Percentiles rank a stretch among this genome's conserved stretches.
Evolutionary conservation across 2,329 filamentous ascomycete genomes (phyloP).

Genomic region (Aureobasidium sp.): DNA sequence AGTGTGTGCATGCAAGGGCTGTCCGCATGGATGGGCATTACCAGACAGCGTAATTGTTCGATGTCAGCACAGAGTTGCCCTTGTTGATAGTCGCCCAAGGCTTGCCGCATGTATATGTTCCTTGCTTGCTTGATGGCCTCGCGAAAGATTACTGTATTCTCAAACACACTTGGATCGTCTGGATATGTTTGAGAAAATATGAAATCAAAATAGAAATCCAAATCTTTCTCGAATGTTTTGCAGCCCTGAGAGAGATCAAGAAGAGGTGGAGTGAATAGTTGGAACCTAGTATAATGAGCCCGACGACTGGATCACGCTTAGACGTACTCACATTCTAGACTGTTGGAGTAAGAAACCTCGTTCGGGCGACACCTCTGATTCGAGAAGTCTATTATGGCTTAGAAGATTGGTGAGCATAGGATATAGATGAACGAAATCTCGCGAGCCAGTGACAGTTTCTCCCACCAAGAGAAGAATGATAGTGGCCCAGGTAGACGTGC

Average conservation of each 20-base stretch:
- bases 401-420: conserved; percentile 32
- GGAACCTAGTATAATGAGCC: background rate
- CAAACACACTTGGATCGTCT: background rate
- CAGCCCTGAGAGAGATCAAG: conserved; percentile 7
- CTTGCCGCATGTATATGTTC: conserved; percentile 1
- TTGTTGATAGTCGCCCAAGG: background rate
- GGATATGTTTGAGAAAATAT: background rate
- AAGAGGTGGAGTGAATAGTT: conserved; percentile 14
- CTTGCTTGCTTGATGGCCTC: conserved; percentile 12
- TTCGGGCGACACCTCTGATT: conserved; percentile 18
- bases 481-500: conserved; percentile 32
- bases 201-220: conserved; percentile 14
- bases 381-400: background rate
- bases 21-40: conserved; percentile 24
- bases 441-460: conserved; percentile 36
- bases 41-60: conserved; percentile 28
- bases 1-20: conserved; percentile 33
- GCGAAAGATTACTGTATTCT: conserved; percentile 12
- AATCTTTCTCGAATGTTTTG: background rate
- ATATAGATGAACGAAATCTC: conserved; percentile 32
- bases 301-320: no score
- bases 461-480: conserved; percentile 35
- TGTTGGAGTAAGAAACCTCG: conserved; percentile 29
- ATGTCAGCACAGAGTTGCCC: conserved; percentile 16
- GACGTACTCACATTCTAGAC: conserved; percentile 26